Conservation (phyloP, 2,329 filamentous ascomycete genomes). For the Sporothrix inflata region DNA sequence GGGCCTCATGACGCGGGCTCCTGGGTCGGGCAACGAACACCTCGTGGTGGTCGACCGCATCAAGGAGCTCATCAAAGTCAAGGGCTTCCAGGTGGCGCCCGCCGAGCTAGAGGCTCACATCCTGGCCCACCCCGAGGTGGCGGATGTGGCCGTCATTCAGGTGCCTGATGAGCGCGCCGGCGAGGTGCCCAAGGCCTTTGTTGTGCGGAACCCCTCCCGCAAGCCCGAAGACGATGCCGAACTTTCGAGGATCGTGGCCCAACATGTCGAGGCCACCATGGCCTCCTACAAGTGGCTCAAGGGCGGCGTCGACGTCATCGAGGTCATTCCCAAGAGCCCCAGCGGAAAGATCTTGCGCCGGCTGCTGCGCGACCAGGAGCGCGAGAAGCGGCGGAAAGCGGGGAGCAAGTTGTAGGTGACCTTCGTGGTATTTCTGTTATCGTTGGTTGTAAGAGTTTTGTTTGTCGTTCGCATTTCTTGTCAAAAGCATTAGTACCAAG, state of each 20-base stretch:
- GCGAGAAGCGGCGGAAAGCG: conserved; percentile 27
- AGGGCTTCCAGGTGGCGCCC: conserved; percentile 80
- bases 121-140: conserved; percentile 73
- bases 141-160: conserved; percentile 78
- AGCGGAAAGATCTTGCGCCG: conserved; percentile 74
- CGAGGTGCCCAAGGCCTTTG: conserved; percentile 69
- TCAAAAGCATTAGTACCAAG: neutral
- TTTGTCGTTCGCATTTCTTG: neutral
- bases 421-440: neutral
- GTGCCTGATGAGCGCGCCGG: conserved; percentile 65
- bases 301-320: conserved; percentile 65
- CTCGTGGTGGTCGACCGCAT: conserved; percentile 79
- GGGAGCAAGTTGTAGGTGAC: conserved; percentile 21
- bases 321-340: conserved; percentile 71
- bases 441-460: neutral
- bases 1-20: conserved; percentile 67
- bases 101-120: conserved; percentile 82
- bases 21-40: conserved; percentile 70
- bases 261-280: conserved; percentile 68
- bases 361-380: conserved; percentile 71
- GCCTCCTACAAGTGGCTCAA: conserved; percentile 71
- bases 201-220: conserved; percentile 55
- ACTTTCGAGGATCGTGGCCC: conserved; percentile 57
- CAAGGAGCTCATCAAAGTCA: conserved; percentile 55
- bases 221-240: conserved; percentile 57